Base-by-base conservation (phyloP, 129 eudicot species). In the Tanacetum coccineum region DNA sequence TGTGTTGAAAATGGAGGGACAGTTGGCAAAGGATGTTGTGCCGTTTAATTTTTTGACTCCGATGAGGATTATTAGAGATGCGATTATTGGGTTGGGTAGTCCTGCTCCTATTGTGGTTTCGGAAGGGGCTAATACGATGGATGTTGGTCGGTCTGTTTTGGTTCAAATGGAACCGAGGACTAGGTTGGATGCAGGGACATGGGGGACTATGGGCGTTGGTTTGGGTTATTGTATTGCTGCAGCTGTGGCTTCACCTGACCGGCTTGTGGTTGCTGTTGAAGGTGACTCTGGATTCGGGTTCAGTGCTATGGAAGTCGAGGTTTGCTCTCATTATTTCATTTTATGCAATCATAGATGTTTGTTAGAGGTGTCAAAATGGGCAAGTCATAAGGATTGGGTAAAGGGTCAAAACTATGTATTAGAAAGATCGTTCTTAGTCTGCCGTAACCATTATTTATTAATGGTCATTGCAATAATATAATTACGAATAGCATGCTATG, bases 141-240 rank as follows among this genome's bases (percentile, higher is more conserved):
- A 94, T 80, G 89, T 94, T 45, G 99, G 97, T 47, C 73, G 99
- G 59, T 71, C 95, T 12, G 99, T 94, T 49, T 75, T 94, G 85
- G 84, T 87, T 60, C 99, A 94, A 48, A 81, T 56, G 74, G n/a
- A 94, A 76, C 97, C 99, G 9, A 70, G 99, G 79, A 94, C 97
- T 54, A 80, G 99, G 88, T 72, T n/a, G 78, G 99, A 94, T 79
- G 99, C 95, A 4, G 99, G 99, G 74, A 94, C 99, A 6, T 94
- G 99, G 99, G 99, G 99, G 55, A 94, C 99, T 0, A 94, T 94
- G 97, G 99, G 99, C 22, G 97, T 94, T 51, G 99, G 99, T 51
- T 85, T 94, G 5, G 99, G 99, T 52, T 94, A 94, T 52, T 94
- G 99, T 70, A 94, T 94, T 77, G 99, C 99, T 39, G 97, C 99